Base-by-base conservation (phyloP, 176 grass and related monocot genomes). In the Pharus latifolius region DNA sequence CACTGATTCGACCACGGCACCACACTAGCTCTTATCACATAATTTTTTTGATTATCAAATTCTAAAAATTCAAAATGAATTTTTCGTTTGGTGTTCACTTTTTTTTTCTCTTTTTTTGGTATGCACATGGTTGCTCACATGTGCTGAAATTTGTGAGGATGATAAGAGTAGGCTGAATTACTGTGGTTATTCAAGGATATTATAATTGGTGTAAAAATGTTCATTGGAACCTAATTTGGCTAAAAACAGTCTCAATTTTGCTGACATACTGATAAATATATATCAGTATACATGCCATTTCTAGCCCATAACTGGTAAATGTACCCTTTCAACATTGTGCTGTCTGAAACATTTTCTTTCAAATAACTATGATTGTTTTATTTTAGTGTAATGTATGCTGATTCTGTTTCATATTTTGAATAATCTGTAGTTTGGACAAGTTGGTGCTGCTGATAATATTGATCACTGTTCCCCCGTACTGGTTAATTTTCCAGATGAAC, bases 401-500 rank as follows among this genome's bases (percentile, higher is more conserved):
- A 54, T 13, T 49, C 25, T 54, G 17, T 15, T 43, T 32, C 1
- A 3, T 77, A 9, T 67, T 45, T 56, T 46, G 18, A 44, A 25
- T 29, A 50, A n/a, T n/a, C n/a, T 81, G 33, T 49, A 92, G 89
- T 92, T 92, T 88, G 89, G 89, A 18, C 89, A 92, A 63, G 48
- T 88, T 31, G 89, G 89, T 34, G 63, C 79, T 7, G 81, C 33
- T 5, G 85, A 92, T 67, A 82, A 79, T 31, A 42, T 27, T 50
- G 85, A 92, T 66, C 85, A 79, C 69, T 92, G 85, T 65, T 88
- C 81, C 54, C 89, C 89, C 24, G 46, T 68, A 33, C 73, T 61
- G 56, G 85, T 92, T 56, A 78, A 68, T 56, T 78, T 92, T 73
- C 81, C 89, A 1, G 65, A 79, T 3, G 77, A 85, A 58, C 81